Evolutionary conservation across 352 stramenopile genomes (phyloP).

Genomic region (Proteromonas lacertae): DNA sequence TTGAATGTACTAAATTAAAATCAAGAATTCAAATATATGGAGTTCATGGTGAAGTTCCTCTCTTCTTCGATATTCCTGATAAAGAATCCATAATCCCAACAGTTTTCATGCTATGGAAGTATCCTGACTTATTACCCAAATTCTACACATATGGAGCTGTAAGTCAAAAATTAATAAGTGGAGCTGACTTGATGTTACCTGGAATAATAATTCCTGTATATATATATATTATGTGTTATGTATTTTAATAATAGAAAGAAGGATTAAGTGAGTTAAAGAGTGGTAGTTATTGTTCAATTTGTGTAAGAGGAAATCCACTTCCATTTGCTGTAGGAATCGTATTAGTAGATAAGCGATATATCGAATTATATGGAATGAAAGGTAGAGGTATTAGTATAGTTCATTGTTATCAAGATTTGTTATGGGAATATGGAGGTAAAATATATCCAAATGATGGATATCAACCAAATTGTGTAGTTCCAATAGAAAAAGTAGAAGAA

Average conservation of each 20-base stretch:
- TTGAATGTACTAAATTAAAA: too few species aligned
- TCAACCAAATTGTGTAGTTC: not conserved
- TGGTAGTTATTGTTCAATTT: not conserved
- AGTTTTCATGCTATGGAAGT: not conserved
- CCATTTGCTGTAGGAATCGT: not conserved
- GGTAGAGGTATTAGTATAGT: not conserved
- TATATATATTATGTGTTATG: too few species aligned
- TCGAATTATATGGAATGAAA: not conserved
- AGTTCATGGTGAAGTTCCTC: not conserved
- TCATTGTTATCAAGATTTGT: not conserved
- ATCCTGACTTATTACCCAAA: not conserved
- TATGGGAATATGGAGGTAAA: not conserved
- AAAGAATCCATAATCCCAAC: not conserved
- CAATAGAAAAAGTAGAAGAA: not conserved
- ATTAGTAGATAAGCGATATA: not conserved
- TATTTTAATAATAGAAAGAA: not conserved
- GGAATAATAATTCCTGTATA: not conserved
- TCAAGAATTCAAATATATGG: too few species aligned
- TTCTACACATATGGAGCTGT: not conserved
- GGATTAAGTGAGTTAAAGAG: not conserved
- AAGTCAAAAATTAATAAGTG: not conserved
- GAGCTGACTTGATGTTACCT: constrained; percentile 1
- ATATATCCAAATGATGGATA: not conserved
- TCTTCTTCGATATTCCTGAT: not conserved
- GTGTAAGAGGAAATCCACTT: not conserved